A percentile compares a stretch with the other conserved stretches of the same genome.
phyloP scores from a whole-genome alignment of 331 rosid species.

The Malus hybrid region DNA sequence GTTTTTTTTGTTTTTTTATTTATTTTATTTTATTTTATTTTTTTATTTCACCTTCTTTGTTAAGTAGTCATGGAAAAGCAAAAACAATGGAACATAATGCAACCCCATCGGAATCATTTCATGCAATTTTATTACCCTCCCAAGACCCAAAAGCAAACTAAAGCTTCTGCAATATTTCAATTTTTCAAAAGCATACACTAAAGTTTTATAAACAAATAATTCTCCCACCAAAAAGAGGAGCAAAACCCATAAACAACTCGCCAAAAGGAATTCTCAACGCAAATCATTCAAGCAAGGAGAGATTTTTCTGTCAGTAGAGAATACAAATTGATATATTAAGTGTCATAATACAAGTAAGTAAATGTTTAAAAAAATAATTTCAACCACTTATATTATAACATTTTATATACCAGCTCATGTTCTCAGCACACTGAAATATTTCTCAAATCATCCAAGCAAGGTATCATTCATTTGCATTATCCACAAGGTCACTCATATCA shows the following conservation, averaged over 20 bases:
- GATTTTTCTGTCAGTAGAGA: fast-evolving
- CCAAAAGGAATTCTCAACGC: constrained; percentile 36
- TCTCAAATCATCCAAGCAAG: constrained; percentile 36
- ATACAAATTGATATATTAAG: too few species aligned
- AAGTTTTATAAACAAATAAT: constrained; percentile 10
- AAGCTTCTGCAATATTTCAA: constrained; percentile 22
- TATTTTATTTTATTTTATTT: not conserved
- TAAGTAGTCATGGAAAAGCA: not conserved
- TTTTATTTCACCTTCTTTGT: not conserved
- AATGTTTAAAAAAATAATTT: too few species aligned
- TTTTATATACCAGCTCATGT: too few species aligned
- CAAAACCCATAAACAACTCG: constrained; percentile 47
- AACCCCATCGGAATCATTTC: constrained; percentile 5
- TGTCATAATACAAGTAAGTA: too few species aligned
- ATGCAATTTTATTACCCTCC: not conserved
- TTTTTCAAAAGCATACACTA: constrained; percentile 17
- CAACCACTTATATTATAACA: too few species aligned
- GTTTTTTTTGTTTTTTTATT: not conserved
- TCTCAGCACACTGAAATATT: too few species aligned
- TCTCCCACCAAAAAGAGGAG: constrained; percentile 24
- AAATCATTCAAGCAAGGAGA: too few species aligned
- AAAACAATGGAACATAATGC: constrained; percentile 4
- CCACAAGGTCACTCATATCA: not conserved
- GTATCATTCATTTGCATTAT: constrained; percentile 32
- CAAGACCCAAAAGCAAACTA: constrained; percentile 27